Base-by-base conservation (phyloP, 2,329 filamentous ascomycete species). In the Trichoderma harzianum region DNA sequence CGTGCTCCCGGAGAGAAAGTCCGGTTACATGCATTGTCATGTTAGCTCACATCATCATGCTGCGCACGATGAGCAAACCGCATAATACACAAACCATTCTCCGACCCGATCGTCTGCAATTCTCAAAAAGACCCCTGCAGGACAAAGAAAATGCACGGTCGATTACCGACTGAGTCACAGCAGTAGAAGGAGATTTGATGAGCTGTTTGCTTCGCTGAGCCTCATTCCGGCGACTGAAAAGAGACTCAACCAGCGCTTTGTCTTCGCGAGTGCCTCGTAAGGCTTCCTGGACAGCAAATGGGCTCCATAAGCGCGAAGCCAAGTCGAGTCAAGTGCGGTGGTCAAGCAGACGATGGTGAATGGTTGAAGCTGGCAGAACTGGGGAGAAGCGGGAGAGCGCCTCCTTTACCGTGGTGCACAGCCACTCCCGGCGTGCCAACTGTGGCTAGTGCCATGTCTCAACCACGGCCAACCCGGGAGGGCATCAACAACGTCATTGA, bases 101-200 rank as follows among this genome's bases (percentile, higher is more conserved):
- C 63, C 21, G n/a, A 32, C 4, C 55, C 55, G 18, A 53, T 39
- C 39, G 3, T 51, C 10, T 51, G 43, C 26, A 53, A 28, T 28
- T 47, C 55, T 34, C 11, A 26, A n/a, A 53, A 32, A 8, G 26
- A 21, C 10, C 28, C 43, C 43, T n/a, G 43, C 8, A 7, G 7
- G 10, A 53, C 51, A 55, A 66, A 11, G 10, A 53, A 30, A 60
- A 34, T 30, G 30, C 28, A 55, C 53, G 30, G 21, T 11, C 36
- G n/a, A 32, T 58, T 43, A 10, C 67, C 67, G 69, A 65, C 55
- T 70, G 69, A 70, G 69, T 70, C 69, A 70, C 43, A 18, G 26
- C 34, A 43, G 55, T 28, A 10, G 11, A 53, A 18, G 8, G 14
- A 60, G 60, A 43, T 24, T 66, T 21, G 21, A 39, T 28, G 26